phyloP scores from a whole-genome alignment of 306 rosid genomes.

The Elaeagnus macrophylla region DNA sequence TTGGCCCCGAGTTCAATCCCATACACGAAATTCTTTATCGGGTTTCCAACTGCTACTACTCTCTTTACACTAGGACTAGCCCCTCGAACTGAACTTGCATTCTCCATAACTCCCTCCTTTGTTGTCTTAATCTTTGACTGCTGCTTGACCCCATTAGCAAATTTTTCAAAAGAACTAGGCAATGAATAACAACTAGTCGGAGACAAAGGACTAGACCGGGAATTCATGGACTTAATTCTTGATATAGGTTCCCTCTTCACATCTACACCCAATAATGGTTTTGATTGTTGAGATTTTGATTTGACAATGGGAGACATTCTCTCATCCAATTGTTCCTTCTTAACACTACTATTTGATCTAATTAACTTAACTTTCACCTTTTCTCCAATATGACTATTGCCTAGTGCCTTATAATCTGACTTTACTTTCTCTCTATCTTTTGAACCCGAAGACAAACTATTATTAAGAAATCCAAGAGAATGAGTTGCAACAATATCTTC shows the following conservation, averaged over 20 bases:
- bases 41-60: slow-evolving; percentile 32
- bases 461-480: slow-evolving; percentile 59
- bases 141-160: slow-evolving; percentile 60
- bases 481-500: slow-evolving; percentile 87
- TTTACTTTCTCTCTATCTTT: slow-evolving; percentile 34
- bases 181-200: slow-evolving; percentile 81
- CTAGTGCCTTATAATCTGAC: slow-evolving; percentile 29
- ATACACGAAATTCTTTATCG: slow-evolving; percentile 55
- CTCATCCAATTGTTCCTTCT: slow-evolving; percentile 46
- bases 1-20: slow-evolving; percentile 88
- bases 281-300: slow-evolving; percentile 42
- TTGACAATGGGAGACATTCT: slow-evolving; percentile 29
- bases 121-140: slow-evolving; percentile 51
- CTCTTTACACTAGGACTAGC: slow-evolving; percentile 51
- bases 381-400: slow-evolving; percentile 27
- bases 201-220: slow-evolving; percentile 70
- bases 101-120: slow-evolving; percentile 44
- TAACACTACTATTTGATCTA: slow-evolving; percentile 34
- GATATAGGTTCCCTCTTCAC: slow-evolving; percentile 55
- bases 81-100: slow-evolving; percentile 42
- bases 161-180: slow-evolving; percentile 82
- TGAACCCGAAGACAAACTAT: slow-evolving; percentile 27
- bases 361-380: slow-evolving; percentile 25
- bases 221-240: slow-evolving; percentile 65
- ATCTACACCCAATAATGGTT: slow-evolving; percentile 37